Evolutionary conservation across 2,329 filamentous ascomycete genomes (phyloP).

Genomic region (Alternaria rosae): DNA sequence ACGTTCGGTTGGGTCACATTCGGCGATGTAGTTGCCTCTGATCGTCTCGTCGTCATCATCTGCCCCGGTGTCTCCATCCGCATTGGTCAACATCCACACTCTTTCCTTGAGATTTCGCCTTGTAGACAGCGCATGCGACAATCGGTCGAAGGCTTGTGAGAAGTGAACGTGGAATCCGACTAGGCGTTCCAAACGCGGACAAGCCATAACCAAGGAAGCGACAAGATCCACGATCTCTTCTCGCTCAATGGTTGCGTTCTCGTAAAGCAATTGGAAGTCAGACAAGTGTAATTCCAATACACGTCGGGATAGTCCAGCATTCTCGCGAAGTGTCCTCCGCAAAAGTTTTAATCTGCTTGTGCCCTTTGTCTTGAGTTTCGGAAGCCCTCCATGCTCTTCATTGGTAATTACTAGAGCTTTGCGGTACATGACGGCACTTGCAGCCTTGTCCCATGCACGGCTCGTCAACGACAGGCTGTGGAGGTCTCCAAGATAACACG

Average conservation of each 20-base stretch:
- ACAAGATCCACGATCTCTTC: conserved; percentile 61
- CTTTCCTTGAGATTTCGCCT: conserved; percentile 62
- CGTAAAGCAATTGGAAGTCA: conserved; percentile 54
- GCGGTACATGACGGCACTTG: conserved; percentile 60
- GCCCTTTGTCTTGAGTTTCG: conserved; percentile 55
- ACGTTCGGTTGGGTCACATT: conserved; percentile 59
- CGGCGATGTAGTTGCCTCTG: conserved; percentile 42
- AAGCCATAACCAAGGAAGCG: conserved; percentile 65
- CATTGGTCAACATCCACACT: conserved; percentile 60
- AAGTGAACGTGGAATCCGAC: conserved; percentile 62
- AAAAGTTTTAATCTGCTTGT: conserved; percentile 62
- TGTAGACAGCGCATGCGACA: conserved; percentile 64
- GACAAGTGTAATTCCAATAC: conserved; percentile 63
- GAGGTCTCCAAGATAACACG: conserved; percentile 64
- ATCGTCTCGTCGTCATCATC: conserved; percentile 42
- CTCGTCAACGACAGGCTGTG: conserved; percentile 62
- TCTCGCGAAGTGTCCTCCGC: conserved; percentile 62
- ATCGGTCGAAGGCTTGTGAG: conserved; percentile 61
- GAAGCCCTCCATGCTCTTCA: conserved; percentile 43
- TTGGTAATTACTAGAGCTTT: conserved; percentile 58
- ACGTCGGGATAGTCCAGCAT: conserved; percentile 58
- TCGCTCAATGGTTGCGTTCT: conserved; percentile 51
- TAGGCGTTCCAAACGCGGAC: conserved; percentile 64
- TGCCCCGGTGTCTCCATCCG: conserved; percentile 22
- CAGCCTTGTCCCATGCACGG: conserved; percentile 63